These are phyloP conservation scores for Gloeophyllum trabeum DNA, from an alignment of 768 basidiomycete species.

Conservation along the genomic window DNA sequence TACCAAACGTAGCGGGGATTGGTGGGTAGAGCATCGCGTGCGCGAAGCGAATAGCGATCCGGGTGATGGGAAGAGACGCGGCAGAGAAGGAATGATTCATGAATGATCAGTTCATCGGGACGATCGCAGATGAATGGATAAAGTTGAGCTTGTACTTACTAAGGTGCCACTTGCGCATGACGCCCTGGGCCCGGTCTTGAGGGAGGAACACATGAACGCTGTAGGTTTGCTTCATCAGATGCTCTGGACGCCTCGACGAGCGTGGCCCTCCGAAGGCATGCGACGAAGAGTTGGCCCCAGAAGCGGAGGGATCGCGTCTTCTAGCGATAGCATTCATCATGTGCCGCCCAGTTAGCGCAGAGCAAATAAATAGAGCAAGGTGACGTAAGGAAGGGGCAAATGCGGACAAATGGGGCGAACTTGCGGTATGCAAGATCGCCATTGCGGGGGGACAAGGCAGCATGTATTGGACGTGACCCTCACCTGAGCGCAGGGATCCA, in stretches of 20 bases:
- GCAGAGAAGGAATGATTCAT: constrained; percentile 1
- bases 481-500: background rate
- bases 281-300: no score
- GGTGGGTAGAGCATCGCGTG: no score
- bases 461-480: background rate
- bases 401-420: constrained; percentile 3
- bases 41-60: background rate
- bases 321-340: constrained; percentile 20
- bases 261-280: no score
- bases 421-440: constrained; percentile 1
- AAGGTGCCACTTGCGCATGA: constrained; percentile 40
- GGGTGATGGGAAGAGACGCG: constrained; percentile 7
- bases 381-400: constrained; percentile 4
- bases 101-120: no score
- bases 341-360: constrained; percentile 2
- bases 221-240: constrained; percentile 45
- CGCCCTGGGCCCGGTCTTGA: constrained; percentile 27
- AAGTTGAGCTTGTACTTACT: constrained; percentile 21
- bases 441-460: constrained; percentile 15
- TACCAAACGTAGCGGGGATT: constrained; percentile 16
- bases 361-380: constrained; percentile 23
- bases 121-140: background rate
- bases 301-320: no score
- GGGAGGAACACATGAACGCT: constrained; percentile 36
- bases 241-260: constrained; percentile 28